Conservation (phyloP, 1,139 yeast genomes). For the Wickerhamomyces sp. region DNA sequence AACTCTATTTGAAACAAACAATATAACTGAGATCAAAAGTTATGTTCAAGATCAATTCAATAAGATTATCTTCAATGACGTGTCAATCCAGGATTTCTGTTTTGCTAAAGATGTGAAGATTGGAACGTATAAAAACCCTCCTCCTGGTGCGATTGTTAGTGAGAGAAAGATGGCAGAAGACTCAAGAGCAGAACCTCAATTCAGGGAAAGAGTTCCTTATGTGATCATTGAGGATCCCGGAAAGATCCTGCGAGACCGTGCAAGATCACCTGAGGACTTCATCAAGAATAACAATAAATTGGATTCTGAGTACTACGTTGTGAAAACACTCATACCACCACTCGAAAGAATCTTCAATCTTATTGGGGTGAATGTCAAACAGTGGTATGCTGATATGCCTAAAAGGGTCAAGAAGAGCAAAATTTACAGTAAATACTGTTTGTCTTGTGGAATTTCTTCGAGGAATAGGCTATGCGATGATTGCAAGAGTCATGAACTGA, state of each 20-base stretch:
- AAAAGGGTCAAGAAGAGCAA: constrained; percentile 22
- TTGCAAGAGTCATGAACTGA: constrained; percentile 29
- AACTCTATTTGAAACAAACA: constrained; percentile 65
- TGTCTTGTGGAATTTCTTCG: constrained; percentile 19
- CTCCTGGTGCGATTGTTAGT: constrained; percentile 89
- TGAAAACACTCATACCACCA: constrained; percentile 82
- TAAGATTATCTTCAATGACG: constrained; percentile 56
- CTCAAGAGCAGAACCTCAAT: constrained; percentile 77
- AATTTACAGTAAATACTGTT: constrained; percentile 13
- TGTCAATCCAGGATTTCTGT: constrained; percentile 76
- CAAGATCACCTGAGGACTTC: constrained; percentile 73
- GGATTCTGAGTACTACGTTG: constrained; percentile 82
- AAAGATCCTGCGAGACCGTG: constrained; percentile 68
- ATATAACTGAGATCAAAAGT: constrained; percentile 62
- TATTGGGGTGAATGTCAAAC: constrained; percentile 71
- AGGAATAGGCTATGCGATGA: constrained; percentile 28
- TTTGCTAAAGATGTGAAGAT: constrained; percentile 87
- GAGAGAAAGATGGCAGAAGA: constrained; percentile 58
- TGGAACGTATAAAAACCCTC: constrained; percentile 79
- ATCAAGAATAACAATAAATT: constrained; percentile 44
- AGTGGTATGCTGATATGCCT: constrained; percentile 80
- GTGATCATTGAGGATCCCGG: constrained; percentile 71
- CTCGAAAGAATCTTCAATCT: constrained; percentile 77
- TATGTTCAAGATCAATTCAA: constrained; percentile 63
- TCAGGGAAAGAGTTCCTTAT: constrained; percentile 83